A percentile compares a stretch with the other conserved stretches of the same genome.
These are phyloP conservation scores for Trifolium pratense DNA, from an alignment of 306 rosid species.

Conservation along the genomic window DNA sequence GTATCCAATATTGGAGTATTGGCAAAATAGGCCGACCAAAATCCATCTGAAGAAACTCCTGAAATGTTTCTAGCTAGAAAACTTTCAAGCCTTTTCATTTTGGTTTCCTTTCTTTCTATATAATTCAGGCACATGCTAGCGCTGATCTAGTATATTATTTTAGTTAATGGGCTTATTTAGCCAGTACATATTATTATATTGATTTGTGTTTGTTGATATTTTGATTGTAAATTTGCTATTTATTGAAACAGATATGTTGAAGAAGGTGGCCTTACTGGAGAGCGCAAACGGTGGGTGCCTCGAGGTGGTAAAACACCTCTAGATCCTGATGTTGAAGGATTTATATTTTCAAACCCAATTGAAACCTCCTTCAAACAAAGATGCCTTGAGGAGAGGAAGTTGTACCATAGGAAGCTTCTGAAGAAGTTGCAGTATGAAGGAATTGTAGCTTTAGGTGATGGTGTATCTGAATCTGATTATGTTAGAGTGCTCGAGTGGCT, in stretches of 20 bases:
- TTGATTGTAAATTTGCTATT: slow-evolving; percentile 23
- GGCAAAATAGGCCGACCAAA: slow-evolving; percentile 18
- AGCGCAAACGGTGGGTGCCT: slow-evolving; percentile 97
- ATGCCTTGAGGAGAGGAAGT: slow-evolving; percentile 76
- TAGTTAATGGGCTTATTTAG: slow-evolving; percentile 16
- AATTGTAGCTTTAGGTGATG: slow-evolving; percentile 70
- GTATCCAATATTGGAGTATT: slow-evolving; percentile 15
- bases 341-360: slow-evolving; percentile 89
- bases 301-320: slow-evolving; percentile 90
- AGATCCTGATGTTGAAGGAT: slow-evolving; percentile 94
- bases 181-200: slow-evolving; percentile 17
- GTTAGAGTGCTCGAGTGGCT: slow-evolving; percentile 77
- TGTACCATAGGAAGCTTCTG: slow-evolving; percentile 72
- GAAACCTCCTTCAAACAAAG: slow-evolving; percentile 95
- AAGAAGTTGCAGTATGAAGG: slow-evolving; percentile 78
- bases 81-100: background rate
- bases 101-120: slow-evolving; percentile 33
- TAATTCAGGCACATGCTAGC: slow-evolving; percentile 31
- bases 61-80: slow-evolving; percentile 17
- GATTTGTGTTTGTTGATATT: slow-evolving; percentile 8
- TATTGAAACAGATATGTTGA: slow-evolving; percentile 68
- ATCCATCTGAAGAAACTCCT: slow-evolving; percentile 31
- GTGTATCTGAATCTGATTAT: slow-evolving; percentile 79
- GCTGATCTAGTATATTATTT: slow-evolving; percentile 10
- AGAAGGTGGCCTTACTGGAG: slow-evolving; percentile 99